These are phyloP conservation scores for Dictyostelium brefeldianum DNA, from an alignment of 78 protist species.

Conservation along the genomic window DNA sequence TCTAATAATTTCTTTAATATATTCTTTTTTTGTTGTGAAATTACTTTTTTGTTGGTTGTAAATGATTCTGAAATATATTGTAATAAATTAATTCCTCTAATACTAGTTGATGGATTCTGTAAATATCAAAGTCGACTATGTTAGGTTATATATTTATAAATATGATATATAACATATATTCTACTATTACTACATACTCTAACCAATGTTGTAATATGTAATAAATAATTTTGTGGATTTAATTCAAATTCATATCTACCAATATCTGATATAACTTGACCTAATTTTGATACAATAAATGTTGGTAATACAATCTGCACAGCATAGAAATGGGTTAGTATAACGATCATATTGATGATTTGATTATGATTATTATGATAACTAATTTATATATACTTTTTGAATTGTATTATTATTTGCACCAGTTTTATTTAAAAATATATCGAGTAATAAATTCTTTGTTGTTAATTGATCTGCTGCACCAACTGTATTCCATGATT, in stretches of 20 bases:
- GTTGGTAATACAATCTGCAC: constrained; percentile 11
- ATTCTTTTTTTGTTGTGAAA: constrained; percentile 41
- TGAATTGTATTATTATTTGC: background rate
- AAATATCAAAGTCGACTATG: too few species aligned
- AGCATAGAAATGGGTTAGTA: too few species aligned
- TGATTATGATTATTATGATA: too few species aligned
- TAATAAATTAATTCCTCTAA: constrained; percentile 64
- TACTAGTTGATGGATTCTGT: constrained; percentile 63
- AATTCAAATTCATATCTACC: constrained; percentile 46
- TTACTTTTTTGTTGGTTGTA: constrained; percentile 31
- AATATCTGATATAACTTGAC: constrained; percentile 68
- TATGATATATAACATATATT: background rate
- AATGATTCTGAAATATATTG: constrained; percentile 63
- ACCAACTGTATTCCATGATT: constrained; percentile 24
- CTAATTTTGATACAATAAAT: constrained; percentile 34
- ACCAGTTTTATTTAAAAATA: constrained; percentile 33
- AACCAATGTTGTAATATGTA: constrained; percentile 20
- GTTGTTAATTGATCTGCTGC: constrained; percentile 15
- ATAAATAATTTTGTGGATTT: constrained; percentile 21
- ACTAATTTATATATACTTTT: background rate
- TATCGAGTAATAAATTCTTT: constrained; percentile 15
- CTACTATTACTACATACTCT: constrained; percentile 21
- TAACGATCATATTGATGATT: too few species aligned
- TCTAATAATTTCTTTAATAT: constrained; percentile 17
- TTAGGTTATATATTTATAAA: too few species aligned